Conservation (phyloP, 2,329 filamentous ascomycete genomes). For the Rutstroemia sp. region DNA sequence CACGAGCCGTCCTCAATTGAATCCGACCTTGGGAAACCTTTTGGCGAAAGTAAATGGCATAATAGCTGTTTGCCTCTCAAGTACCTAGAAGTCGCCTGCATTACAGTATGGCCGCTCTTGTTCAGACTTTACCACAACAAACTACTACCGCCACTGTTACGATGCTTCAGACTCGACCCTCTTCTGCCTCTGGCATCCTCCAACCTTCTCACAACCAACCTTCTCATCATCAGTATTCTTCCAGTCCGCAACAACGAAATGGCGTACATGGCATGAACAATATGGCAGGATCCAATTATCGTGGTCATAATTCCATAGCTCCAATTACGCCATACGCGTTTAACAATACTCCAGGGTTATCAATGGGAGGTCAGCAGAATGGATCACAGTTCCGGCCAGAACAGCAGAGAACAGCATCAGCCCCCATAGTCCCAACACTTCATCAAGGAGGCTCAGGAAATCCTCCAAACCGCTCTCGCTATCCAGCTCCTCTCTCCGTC, state of each 20-base stretch:
- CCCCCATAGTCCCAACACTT: constrained; percentile 39
- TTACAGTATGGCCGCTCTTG: constrained; percentile 72
- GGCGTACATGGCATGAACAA: constrained; percentile 44
- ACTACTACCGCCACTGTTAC: constrained; percentile 63
- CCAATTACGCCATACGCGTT: constrained; percentile 74
- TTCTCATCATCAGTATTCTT: constrained; percentile 40
- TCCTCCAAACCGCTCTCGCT: constrained; percentile 33
- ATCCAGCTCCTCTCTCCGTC: constrained; percentile 44
- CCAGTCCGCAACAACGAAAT: constrained; percentile 40
- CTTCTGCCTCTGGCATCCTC: constrained; percentile 51
- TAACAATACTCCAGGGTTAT: constrained; percentile 59
- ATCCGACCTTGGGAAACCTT: constrained; percentile 7
- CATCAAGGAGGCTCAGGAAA: constrained; percentile 24
- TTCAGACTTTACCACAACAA: constrained; percentile 74
- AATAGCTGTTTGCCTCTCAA: constrained; percentile 20
- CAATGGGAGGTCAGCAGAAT: constrained; percentile 34
- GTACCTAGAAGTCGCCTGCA: constrained; percentile 12
- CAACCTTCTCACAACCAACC: constrained; percentile 27
- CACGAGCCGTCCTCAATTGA: not conserved
- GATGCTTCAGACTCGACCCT: constrained; percentile 68
- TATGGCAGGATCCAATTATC: constrained; percentile 42
- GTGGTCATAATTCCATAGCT: constrained; percentile 40
- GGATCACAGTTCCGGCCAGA: constrained; percentile 48
- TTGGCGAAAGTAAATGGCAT: constrained; percentile 15
- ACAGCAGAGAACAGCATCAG: constrained; percentile 42